A percentile compares a stretch with the other conserved stretches of the same genome.
phyloP scores from a whole-genome alignment of 768 basidiomycete species.

The Trametes cubensis region DNA sequence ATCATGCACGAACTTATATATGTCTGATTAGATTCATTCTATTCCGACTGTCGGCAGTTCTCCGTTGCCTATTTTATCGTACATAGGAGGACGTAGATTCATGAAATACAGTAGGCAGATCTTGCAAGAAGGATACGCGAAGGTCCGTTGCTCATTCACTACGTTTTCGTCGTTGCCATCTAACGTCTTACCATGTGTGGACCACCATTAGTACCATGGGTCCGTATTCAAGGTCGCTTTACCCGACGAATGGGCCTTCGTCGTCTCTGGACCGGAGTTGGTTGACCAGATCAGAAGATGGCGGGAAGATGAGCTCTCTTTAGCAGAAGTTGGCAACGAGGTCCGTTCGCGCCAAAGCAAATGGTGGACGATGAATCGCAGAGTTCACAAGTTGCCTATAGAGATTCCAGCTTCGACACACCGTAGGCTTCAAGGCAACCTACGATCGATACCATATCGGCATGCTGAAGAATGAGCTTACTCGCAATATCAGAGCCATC shows the following conservation, averaged over 20 bases:
- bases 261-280: slow-evolving; percentile 45
- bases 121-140: not conserved
- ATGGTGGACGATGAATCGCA: too few species aligned
- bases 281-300: slow-evolving; percentile 54
- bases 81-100: not conserved
- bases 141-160: not conserved
- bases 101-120: not conserved
- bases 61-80: not conserved
- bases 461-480: slow-evolving; percentile 32
- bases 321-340: slow-evolving; percentile 43
- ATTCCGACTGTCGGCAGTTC: slow-evolving; percentile 2
- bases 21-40: not conserved
- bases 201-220: slow-evolving; percentile 19
- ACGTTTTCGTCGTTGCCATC: too few species aligned
- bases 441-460: slow-evolving; percentile 28
- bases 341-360: slow-evolving; percentile 29
- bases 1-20: too few species aligned
- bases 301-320: slow-evolving; percentile 48
- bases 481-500: slow-evolving; percentile 28
- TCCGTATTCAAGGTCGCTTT: slow-evolving; percentile 47
- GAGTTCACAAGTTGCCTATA: not conserved
- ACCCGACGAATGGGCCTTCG: slow-evolving; percentile 49
- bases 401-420: slow-evolving; percentile 27
- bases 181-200: too few species aligned
- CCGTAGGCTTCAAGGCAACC: slow-evolving; percentile 32